Base-by-base conservation (phyloP, 257 asterid species). In the Ocimum tenuiflorum region DNA sequence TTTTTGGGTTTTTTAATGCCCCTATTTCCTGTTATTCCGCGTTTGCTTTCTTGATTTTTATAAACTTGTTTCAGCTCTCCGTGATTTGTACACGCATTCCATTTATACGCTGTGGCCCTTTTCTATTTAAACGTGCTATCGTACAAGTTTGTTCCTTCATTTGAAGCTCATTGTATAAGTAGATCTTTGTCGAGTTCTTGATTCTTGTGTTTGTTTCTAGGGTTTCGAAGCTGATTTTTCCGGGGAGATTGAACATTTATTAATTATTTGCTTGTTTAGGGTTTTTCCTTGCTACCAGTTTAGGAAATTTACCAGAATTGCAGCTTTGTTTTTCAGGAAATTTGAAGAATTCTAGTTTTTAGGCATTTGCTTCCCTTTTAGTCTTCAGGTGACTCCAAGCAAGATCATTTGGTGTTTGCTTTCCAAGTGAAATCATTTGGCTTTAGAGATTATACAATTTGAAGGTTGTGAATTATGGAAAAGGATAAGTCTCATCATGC, bases 401-500 rank as follows among this genome's bases (percentile, higher is more conserved):
- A 43, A 55, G 64, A 60, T 45, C 46, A 13, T 55, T 51, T 24
- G 41, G 49, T 4, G 1, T 4, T 24, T 27, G 31, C 3, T 4
- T 27, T 31, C 36, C 36, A 31, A 31, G 36, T 3, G 6, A 31
- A 31, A 31, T 31, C 36, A 31, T 31, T 31, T 27, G 4, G 31
- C 33, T 67, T 13, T 36, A 31, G 63, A 12, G 43, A 53, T 22
- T 42, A 46, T 68, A 54, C 56, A 31, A 36, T 65, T 58, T 58
- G 69, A 60, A 56, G 66, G 47, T 52, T 70, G 49, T 36, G 56
- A 75, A 52, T 64, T 61, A 91, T 91, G 98, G 98, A 88, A 58
- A 88, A 85, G 85, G 96, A 87, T 57, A 87, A 87, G 86, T 69
- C 81, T 72, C 50, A 64, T 41, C 83, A 80, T 56, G 91, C 82